Evolutionary conservation across 805 yeast genomes (phyloP).

Genomic region (Spathaspora boniae): DNA sequence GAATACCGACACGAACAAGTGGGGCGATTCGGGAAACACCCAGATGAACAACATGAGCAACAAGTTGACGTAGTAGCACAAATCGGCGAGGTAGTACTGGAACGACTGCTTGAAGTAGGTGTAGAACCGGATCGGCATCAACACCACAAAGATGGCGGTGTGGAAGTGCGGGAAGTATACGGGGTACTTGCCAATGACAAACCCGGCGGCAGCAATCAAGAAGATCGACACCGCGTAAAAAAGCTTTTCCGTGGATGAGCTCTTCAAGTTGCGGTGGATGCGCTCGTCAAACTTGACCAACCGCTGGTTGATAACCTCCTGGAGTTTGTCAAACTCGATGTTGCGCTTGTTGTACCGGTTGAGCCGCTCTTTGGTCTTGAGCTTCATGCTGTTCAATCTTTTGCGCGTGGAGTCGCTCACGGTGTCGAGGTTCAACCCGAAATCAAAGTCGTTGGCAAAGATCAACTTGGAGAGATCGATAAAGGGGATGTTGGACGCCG

Average conservation of each 20-base stretch:
- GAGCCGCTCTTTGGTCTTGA: slow-evolving; percentile 29
- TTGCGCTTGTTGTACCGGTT: slow-evolving; percentile 21
- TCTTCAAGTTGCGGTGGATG: slow-evolving; percentile 30
- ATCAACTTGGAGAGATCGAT: slow-evolving; percentile 36
- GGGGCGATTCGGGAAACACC: slow-evolving; percentile 72
- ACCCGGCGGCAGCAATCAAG: slow-evolving; percentile 67
- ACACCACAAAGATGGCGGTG: slow-evolving; percentile 52
- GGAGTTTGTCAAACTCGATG: slow-evolving; percentile 27
- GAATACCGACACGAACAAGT: slow-evolving; percentile 77
- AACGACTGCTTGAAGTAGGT: slow-evolving; percentile 75
- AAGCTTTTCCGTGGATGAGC: slow-evolving; percentile 57
- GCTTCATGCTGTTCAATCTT: slow-evolving; percentile 31
- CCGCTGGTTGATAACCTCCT: slow-evolving; percentile 28
- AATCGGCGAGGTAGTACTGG: slow-evolving; percentile 87
- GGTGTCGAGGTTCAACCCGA: slow-evolving; percentile 35
- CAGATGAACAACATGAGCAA: slow-evolving; percentile 71
- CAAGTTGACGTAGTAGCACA: slow-evolving; percentile 86
- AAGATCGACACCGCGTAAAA: slow-evolving; percentile 75
- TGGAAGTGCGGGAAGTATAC: slow-evolving; percentile 73
- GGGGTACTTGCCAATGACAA: slow-evolving; percentile 75
- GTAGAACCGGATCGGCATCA: slow-evolving; percentile 83
- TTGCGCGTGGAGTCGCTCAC: slow-evolving; percentile 34
- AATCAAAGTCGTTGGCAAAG: slow-evolving; percentile 40
- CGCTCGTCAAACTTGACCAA: slow-evolving; percentile 34
- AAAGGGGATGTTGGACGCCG: slow-evolving; percentile 26